Base-by-base conservation (phyloP, 2,329 filamentous ascomycete genomes). In the Exophiala calicioides region DNA sequence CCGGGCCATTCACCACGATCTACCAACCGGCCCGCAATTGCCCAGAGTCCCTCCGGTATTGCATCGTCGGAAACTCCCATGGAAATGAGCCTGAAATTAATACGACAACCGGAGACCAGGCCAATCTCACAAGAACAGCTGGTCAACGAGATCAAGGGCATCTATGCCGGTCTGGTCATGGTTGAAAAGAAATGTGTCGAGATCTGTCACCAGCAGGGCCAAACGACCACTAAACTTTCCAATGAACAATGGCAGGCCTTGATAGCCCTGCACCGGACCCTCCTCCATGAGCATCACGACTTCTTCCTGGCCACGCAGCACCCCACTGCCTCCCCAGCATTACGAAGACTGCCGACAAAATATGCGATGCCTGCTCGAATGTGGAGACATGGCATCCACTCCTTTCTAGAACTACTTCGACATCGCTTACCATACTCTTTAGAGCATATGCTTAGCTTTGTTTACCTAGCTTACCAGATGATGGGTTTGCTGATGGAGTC, bases 301-400 rank as follows among this genome's bases (percentile, higher is more conserved):
- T 91, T 91, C 59, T 90, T 96, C 47, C 71, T 95, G 1, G 90
- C 90, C 0, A 87, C 82, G 0, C 90, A 96, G 57, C 90, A 97
- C 60, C 90, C 89, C 0, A 85, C 84, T 0, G 88, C 89, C 0
- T 86, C 78, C 18, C 75, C 76, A 0, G 80, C 84, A 0, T 64
- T 97, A 0, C 76, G 79, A 3, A 73, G 80, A 0, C 66, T 96
- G 0, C 85, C 90, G 0, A 77, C 78, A 0, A 93, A 93, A 52
- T 95, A 95, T 58, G 82, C 83, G 0, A 96, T 97, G 88, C 90
- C 91, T 0, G 89, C 88, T n/a, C 75, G 91, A 0, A 93, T 97
- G 87, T 97, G 93, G 93, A 78, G 88, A 0, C 88, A 95, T 58
- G 91, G 88, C 0, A 96, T 97, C 3, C 89, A 94, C 61, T 84